A percentile compares a stretch with the other conserved stretches of the same genome.
These are phyloP conservation scores for Xylaria castorea DNA, from an alignment of 495 filamentous ascomycete species.

Conservation along the genomic window DNA sequence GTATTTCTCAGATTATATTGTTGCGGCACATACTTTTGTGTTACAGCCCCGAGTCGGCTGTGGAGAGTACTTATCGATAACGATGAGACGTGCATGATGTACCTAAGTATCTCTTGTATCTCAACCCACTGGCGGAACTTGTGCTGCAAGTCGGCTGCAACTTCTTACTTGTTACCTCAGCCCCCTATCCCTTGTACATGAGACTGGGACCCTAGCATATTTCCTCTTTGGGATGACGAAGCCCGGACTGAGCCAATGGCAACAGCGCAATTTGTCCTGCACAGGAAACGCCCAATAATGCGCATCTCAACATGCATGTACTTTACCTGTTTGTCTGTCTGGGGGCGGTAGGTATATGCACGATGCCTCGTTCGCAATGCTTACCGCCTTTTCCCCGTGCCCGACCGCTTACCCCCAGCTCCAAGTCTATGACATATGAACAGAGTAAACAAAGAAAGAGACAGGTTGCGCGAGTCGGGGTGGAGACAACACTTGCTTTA, in stretches of 20 bases:
- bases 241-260: constrained; percentile 23
- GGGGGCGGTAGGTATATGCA: constrained; percentile 31
- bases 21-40: neutral
- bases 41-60: neutral
- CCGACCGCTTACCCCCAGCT: constrained; percentile 13
- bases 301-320: constrained; percentile 23
- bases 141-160: constrained; percentile 19
- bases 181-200: constrained; percentile 26
- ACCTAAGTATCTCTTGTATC: neutral
- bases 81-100: neutral
- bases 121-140: neutral
- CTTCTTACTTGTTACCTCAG: constrained; percentile 17
- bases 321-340: constrained; percentile 29
- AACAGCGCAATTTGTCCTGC: neutral
- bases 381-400: constrained; percentile 41
- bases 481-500: constrained; percentile 16
- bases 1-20: neutral
- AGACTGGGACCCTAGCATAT: constrained; percentile 16
- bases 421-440: constrained; percentile 23
- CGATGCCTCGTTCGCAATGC: constrained; percentile 39
- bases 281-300: constrained; percentile 21
- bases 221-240: constrained; percentile 28
- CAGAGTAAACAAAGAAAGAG: constrained; percentile 6
- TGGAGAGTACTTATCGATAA: constrained; percentile 20
- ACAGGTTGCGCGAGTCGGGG: constrained; percentile 24